Percentiles rank a stretch among this genome's conserved stretches.
These are phyloP conservation scores for Chaetomiaceae sp. DNA, from an alignment of 2,329 filamentous ascomycete species.

Conservation along the genomic window DNA sequence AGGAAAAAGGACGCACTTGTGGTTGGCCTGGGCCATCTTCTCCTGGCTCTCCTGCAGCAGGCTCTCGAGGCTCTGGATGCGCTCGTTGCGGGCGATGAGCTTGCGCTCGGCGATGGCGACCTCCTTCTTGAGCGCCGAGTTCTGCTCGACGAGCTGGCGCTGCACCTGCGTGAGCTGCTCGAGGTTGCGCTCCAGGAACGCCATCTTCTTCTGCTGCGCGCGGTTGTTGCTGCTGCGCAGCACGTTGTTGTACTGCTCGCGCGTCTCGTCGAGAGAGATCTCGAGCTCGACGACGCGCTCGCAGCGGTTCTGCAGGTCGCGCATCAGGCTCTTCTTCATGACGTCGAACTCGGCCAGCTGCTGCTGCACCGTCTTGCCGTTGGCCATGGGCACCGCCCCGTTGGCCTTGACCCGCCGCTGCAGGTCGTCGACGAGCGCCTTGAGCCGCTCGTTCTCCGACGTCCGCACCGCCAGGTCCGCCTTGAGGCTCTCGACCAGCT, in stretches of 20 bases:
- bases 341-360: constrained; percentile 98
- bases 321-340: constrained; percentile 99
- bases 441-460: constrained; percentile 78
- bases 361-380: constrained; percentile 91
- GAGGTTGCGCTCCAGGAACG: constrained; percentile 94
- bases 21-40: constrained; percentile 94
- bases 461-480: constrained; percentile 70
- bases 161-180: constrained; percentile 98
- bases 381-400: constrained; percentile 57
- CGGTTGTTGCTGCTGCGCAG: constrained; percentile 95
- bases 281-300: constrained; percentile 97
- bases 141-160: constrained; percentile 95
- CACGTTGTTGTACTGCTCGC: constrained; percentile 99
- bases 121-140: constrained; percentile 96
- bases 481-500: constrained; percentile 73
- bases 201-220: constrained; percentile 99
- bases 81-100: constrained; percentile 91
- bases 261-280: constrained; percentile 93
- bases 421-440: constrained; percentile 73
- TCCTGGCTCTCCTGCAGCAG: constrained; percentile 96
- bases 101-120: constrained; percentile 98
- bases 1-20: constrained; percentile 67
- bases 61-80: constrained; percentile 88
- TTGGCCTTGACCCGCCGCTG: constrained; percentile 68
- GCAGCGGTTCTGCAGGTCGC: constrained; percentile 95